A percentile compares a stretch with the other conserved stretches of the same genome.
phyloP scores from a whole-genome alignment of 2,329 filamentous ascomycete genomes.

The Paecilomyces fulvus region DNA sequence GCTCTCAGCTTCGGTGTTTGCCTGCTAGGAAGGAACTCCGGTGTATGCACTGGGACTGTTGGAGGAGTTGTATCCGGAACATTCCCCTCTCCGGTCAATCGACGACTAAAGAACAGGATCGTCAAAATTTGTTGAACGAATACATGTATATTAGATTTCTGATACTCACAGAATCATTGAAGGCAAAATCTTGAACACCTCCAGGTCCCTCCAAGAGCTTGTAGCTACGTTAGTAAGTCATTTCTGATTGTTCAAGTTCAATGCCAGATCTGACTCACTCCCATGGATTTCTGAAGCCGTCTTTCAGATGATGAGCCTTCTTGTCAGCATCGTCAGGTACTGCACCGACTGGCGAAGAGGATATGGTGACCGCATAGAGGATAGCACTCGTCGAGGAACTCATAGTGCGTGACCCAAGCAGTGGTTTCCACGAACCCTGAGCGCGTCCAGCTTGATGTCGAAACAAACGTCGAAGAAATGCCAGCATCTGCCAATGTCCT shows the following conservation, averaged over 20 bases:
- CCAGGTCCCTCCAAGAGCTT: neutral
- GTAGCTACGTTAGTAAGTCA: neutral
- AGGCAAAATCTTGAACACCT: neutral
- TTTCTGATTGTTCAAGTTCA: neutral
- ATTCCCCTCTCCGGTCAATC: constrained; percentile 43
- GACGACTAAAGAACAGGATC: constrained; percentile 22
- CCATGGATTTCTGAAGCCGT: constrained; percentile 38
- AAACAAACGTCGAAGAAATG: constrained; percentile 15
- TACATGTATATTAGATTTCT: neutral
- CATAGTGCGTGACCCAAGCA: constrained; percentile 23
- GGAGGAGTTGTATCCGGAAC: constrained; percentile 56
- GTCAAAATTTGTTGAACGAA: neutral
- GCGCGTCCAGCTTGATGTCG: constrained; percentile 9
- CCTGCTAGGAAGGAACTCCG: constrained; percentile 57
- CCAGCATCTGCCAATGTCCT: constrained; percentile 11
- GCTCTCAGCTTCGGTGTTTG: constrained; percentile 58
- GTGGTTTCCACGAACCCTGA: constrained; percentile 6
- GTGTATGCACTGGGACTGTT: constrained; percentile 58
- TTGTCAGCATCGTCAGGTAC: constrained; percentile 31
- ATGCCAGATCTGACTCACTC: constrained; percentile 18
- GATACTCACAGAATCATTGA: constrained; percentile 5
- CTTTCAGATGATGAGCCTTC: constrained; percentile 32
- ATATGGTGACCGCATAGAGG: constrained; percentile 34
- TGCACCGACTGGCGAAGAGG: constrained; percentile 23
- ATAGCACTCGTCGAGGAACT: constrained; percentile 27